A percentile compares a stretch with the other conserved stretches of the same genome.
Evolutionary conservation across 2,329 filamentous ascomycete genomes (phyloP).

Genomic region (Leptoxyphium fumago): DNA sequence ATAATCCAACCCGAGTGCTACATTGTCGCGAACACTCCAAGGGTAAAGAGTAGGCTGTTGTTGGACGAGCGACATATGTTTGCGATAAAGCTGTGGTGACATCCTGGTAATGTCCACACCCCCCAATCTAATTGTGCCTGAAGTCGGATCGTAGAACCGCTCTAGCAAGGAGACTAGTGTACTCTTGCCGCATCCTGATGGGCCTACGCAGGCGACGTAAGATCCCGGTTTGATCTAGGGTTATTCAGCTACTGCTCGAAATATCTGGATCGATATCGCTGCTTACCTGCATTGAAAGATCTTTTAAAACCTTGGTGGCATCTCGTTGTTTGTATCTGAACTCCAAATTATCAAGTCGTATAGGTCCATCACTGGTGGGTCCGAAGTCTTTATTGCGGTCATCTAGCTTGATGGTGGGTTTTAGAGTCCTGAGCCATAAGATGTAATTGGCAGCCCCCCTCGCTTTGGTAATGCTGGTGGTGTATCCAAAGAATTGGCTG

Average conservation of each 20-base stretch:
- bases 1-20: constrained; percentile 9
- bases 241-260: not conserved
- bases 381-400: not conserved
- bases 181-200: constrained; percentile 58
- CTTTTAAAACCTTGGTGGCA: constrained; percentile 1
- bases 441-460: constrained; percentile 10
- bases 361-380: constrained; percentile 1
- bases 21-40: constrained; percentile 25
- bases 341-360: not conserved
- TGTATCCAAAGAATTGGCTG: constrained; percentile 31
- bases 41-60: constrained; percentile 33
- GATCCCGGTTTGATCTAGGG: constrained; percentile 42
- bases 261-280: not conserved
- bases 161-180: constrained; percentile 50
- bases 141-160: constrained; percentile 53
- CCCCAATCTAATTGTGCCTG: constrained; percentile 46
- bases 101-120: constrained; percentile 19
- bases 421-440: constrained; percentile 1
- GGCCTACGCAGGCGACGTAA: constrained; percentile 55
- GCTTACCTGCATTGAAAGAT: not conserved
- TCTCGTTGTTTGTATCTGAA: constrained; percentile 2
- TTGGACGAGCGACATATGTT: constrained; percentile 26
- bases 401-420: not conserved
- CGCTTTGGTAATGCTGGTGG: constrained; percentile 30
- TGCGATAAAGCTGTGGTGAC: constrained; percentile 24